Evolutionary conservation across 140 eudicot species (phyloP), one percentile per base, ranked within the genome.

Genomic region (Cichorium intybus): DNA sequence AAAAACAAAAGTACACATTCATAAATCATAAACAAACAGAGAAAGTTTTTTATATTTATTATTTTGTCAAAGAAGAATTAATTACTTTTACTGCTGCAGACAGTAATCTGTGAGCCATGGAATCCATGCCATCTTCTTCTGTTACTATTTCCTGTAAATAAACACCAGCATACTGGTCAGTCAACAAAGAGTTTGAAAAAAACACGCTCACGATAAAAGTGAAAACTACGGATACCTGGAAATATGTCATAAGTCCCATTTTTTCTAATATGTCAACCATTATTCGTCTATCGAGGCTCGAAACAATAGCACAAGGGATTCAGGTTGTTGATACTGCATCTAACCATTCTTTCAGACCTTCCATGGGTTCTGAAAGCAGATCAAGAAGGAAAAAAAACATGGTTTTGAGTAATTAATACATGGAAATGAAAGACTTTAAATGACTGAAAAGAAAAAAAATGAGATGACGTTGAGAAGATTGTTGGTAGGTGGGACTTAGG

Each of bases 231-330:
- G n/a, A n/a, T n/a, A n/a, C n/a, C n/a, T n/a, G n/a, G n/a, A n/a
- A n/a, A n/a, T n/a, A n/a, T n/a, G n/a, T n/a, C n/a, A n/a, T n/a
- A n/a, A n/a, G n/a, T n/a, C n/a, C n/a, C n/a, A n/a, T 49, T 14
- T 88, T 73, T 35, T 78, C 80, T 62, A 91, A 79, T 9, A 82
- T 69, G 26, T 87, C 89, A 53, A 91, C 84, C 91, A 91, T 82
- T 63, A 63, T 76, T 74, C 74, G 82, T 29, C 88, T 77, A 72
- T 80, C 89, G 70, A 91, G 88, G 82, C 96, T 80, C 33, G 97
- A 91, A 74, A 91, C 97, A 79, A 91, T 82, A 24, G 97, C 97
- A 72, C 97, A 91, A 45, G 97, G 97, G 55, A 91, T 87, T 29
- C 91, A 95, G 27, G 89, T 84, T 1, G 87, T 82, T 15, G 82